Evolutionary conservation across 352 stramenopile species (phyloP), one percentile per base, ranked within the genome.

Genomic region (Plasmopara halstedii): DNA sequence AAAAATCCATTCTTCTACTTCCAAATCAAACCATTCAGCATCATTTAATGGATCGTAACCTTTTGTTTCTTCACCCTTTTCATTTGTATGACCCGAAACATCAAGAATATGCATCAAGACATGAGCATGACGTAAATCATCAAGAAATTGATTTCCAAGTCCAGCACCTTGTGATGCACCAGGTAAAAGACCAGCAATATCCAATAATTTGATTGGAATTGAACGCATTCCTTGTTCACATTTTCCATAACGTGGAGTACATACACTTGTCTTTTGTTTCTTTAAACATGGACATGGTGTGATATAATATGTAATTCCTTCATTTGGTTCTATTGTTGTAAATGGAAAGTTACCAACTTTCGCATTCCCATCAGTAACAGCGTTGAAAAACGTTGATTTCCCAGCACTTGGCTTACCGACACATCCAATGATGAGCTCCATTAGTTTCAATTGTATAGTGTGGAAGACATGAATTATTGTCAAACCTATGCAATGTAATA

Each of bases 81-180:
- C 84, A 62, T 95, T 95, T 7, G 84, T 95, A 29, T 75, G 73
- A 4, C 84, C 84, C 10, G 78, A 92, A 32, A 93, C 80, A 53
- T 95, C 84, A 27, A 95, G 85, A 56, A 95, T 94, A 59, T 95
- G 84, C 70, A 95, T 83, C 18, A 95, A 70, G 42, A 95, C 84
- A 41, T 94, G 71, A 6, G 84, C 84, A 42, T 94, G 82, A 8
- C 84, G 82, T 32, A 95, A 52, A 53, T 95, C 84, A 49, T 95
- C 89, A 11, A 99, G 75, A 66, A 99, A 99, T 62, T 99, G 94
- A 72, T 99, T 99, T 14, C 97, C 97, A 0, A 99, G 73, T 0
- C 97, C 97, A 17, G 90, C 87, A 20, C 93, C 93, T 27, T 97
- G 75, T 1, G 81, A 96, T 0, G 83, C 83, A 3, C 82, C 82